A percentile compares a stretch with the other conserved stretches of the same genome.
Evolutionary conservation across 805 yeast species (phyloP).

Genomic region (Scheffersomyces coipomensis): DNA sequence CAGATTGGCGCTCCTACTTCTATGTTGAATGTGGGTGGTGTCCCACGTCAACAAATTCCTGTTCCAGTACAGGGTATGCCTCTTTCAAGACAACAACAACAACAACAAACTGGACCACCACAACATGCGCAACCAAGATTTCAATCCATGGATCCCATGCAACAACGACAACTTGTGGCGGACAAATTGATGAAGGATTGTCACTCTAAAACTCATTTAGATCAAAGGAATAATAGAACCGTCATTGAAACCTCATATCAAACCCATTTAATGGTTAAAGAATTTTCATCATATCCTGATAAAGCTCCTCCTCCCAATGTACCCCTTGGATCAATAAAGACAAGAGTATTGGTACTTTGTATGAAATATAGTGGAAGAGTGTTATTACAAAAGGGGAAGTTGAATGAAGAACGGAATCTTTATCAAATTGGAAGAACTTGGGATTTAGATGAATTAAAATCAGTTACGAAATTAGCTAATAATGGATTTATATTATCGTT

Average conservation of each 20-base stretch:
- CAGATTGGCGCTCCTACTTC: neutral
- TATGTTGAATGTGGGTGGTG: neutral
- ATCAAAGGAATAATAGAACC: constrained; percentile 17
- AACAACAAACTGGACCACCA: constrained; percentile 1
- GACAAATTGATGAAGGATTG: constrained; percentile 38
- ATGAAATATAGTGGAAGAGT: constrained; percentile 66
- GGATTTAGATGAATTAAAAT: constrained; percentile 70
- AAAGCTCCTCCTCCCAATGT: constrained; percentile 61
- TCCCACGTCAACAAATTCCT: too few relatives aligned
- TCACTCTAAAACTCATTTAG: constrained; percentile 29
- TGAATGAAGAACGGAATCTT: constrained; percentile 59
- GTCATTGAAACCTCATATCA: constrained; percentile 49
- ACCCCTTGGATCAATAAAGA: constrained; percentile 50
- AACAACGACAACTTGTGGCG: constrained; percentile 8
- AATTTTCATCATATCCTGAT: constrained; percentile 69
- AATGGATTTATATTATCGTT: constrained; percentile 60
- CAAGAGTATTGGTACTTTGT: constrained; percentile 60
- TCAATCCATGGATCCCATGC: constrained; percentile 4
- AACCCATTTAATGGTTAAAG: constrained; percentile 74
- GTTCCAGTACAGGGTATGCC: too few relatives aligned
- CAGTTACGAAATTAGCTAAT: constrained; percentile 51
- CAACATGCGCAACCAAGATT: neutral
- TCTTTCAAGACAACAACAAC: neutral
- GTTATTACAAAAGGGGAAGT: constrained; percentile 81
- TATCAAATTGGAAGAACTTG: constrained; percentile 93